Conservation (phyloP, 306 rosid genomes). For the Acacia melanoxylon region DNA sequence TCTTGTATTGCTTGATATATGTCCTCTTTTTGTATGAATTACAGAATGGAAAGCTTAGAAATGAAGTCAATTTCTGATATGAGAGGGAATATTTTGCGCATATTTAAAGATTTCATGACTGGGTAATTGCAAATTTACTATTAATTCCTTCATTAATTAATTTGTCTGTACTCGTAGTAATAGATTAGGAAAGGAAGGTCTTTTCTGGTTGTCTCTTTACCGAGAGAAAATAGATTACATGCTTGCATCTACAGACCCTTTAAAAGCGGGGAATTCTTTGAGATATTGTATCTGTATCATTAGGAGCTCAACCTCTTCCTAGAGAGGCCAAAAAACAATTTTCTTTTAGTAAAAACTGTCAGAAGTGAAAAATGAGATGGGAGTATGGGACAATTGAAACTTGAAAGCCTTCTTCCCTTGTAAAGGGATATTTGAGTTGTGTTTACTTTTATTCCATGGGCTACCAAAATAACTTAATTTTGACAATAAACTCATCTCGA, state of each 20-base stretch:
- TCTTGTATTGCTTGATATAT: neutral
- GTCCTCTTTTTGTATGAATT: neutral
- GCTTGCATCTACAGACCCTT: neutral
- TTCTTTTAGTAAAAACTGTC: neutral
- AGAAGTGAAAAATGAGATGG: neutral
- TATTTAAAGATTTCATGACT: conserved; percentile 66
- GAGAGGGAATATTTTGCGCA: conserved; percentile 35
- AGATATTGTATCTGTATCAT: neutral
- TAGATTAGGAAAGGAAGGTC: neutral
- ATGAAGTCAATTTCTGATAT: conserved; percentile 30
- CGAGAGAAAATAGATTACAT: neutral
- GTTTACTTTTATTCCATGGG: neutral
- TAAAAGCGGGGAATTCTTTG: neutral
- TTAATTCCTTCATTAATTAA: neutral
- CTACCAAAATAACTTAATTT: neutral
- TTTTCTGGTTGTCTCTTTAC: neutral
- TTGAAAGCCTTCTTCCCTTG: neutral
- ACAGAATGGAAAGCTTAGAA: conserved; percentile 43
- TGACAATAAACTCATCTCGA: neutral
- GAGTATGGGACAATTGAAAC: neutral
- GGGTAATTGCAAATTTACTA: conserved; percentile 45
- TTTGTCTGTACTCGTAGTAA: neutral
- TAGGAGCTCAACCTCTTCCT: neutral
- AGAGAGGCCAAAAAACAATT: neutral
- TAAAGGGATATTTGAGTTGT: neutral